phyloP scores from a whole-genome alignment of 768 basidiomycete species.

The Lactifluus pinguis region DNA sequence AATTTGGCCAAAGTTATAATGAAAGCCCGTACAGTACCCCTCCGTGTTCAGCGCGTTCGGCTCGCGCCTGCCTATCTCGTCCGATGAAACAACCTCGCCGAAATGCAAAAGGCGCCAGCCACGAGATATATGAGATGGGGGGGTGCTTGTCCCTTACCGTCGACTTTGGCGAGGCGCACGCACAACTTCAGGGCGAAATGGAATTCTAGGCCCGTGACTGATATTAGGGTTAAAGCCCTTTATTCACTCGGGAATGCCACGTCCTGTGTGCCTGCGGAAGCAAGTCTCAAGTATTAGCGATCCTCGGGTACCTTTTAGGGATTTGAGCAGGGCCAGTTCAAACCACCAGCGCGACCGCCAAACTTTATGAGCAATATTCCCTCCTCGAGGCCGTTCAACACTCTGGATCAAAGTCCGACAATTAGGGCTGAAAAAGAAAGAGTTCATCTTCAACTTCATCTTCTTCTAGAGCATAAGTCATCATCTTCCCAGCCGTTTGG shows the following conservation, averaged over 20 bases:
- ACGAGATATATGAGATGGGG: neutral
- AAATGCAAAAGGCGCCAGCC: neutral
- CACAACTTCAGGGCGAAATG: neutral
- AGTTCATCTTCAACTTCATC: too few relatives aligned
- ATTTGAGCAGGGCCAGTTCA: neutral
- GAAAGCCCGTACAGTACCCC: too few relatives aligned
- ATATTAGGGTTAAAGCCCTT: neutral
- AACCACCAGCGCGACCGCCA: too few relatives aligned
- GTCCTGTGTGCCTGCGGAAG: too few relatives aligned
- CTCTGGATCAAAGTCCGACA: too few relatives aligned
- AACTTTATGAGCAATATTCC: too few relatives aligned
- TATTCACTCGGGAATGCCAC: neutral
- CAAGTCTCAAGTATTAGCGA: neutral
- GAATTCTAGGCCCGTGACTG: neutral
- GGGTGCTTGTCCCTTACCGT: neutral
- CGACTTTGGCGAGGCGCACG: neutral
- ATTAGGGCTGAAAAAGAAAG: too few relatives aligned
- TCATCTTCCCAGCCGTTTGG: neutral
- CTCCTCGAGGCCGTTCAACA: neutral
- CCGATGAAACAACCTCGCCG: neutral
- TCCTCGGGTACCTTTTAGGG: neutral
- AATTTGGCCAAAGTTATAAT: too few relatives aligned
- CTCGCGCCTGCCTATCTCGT: neutral
- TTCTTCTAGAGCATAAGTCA: too few relatives aligned
- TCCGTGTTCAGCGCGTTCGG: neutral